A percentile compares a stretch with the other conserved stretches of the same genome.
phyloP scores from a whole-genome alignment of 352 stramenopile species.

The Albugo laibachii region DNA sequence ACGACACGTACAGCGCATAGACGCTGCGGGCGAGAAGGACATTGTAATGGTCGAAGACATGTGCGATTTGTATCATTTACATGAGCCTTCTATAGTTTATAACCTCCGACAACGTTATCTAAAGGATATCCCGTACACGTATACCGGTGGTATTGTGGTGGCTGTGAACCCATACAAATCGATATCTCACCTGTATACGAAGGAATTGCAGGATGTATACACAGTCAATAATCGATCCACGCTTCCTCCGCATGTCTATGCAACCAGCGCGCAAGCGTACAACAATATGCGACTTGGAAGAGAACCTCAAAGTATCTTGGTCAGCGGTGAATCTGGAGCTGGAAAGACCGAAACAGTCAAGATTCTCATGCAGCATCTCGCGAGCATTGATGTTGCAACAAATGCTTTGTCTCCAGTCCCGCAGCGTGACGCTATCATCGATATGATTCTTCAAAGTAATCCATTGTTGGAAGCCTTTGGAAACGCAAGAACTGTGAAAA shows the following conservation, averaged over 20 bases:
- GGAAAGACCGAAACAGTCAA: conserved; percentile 93
- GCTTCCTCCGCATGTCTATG: conserved; percentile 80
- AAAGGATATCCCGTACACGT: conserved; percentile 86
- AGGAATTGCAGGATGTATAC: conserved; percentile 55
- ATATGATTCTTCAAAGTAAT: conserved; percentile 83
- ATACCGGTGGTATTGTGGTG: conserved; percentile 93
- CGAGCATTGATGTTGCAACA: conserved; percentile 44
- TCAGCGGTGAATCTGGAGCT: conserved; percentile 85
- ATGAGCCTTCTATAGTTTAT: conserved; percentile 85
- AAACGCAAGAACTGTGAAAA: conserved; percentile 84
- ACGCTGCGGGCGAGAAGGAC: conserved; percentile 7
- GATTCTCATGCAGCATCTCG: conserved; percentile 93
- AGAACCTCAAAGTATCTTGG: conserved; percentile 76
- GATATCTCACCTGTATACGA: conserved; percentile 72
- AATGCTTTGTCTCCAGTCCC: conserved; percentile 15
- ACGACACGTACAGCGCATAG: conserved; percentile 6
- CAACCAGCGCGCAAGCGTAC: conserved; percentile 69
- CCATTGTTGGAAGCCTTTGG: conserved; percentile 80
- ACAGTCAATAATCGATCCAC: conserved; percentile 23
- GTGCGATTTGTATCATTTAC: conserved; percentile 68
- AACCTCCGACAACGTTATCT: conserved; percentile 78
- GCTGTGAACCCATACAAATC: conserved; percentile 92
- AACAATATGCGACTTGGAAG: conserved; percentile 56
- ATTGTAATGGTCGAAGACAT: conserved; percentile 57
- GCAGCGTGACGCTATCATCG: conserved; percentile 19